phyloP scores from a whole-genome alignment of 257 asterid species.

The Marsdenia floribunda region DNA sequence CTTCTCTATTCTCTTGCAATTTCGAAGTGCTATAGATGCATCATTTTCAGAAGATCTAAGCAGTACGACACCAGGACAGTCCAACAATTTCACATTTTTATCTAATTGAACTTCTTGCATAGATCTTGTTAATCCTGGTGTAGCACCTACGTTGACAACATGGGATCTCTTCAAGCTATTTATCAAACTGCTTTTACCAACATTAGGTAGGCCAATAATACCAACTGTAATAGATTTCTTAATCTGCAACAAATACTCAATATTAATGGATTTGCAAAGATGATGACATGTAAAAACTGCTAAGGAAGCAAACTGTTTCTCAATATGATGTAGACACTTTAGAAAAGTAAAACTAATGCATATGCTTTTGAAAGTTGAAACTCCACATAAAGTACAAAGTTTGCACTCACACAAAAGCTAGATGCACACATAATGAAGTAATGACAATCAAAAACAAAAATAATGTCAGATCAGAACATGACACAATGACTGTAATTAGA shows the following conservation, averaged over 20 bases:
- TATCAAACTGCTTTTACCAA: slow-evolving; percentile 93
- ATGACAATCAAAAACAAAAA: background rate
- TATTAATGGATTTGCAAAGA: slow-evolving; percentile 10
- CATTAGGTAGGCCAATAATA: slow-evolving; percentile 93
- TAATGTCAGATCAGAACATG: background rate
- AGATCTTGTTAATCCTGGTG: slow-evolving; percentile 92
- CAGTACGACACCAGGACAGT: slow-evolving; percentile 95
- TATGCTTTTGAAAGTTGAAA: background rate
- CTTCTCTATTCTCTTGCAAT: slow-evolving; percentile 94
- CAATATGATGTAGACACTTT: no score
- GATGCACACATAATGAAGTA: background rate
- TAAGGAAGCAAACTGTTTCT: no score
- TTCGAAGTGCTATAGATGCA: slow-evolving; percentile 78
- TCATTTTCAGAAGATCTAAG: slow-evolving; percentile 71
- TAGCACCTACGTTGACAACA: slow-evolving; percentile 85
- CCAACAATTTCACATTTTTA: slow-evolving; percentile 75
- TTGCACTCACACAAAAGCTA: background rate
- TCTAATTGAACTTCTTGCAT: slow-evolving; percentile 94
- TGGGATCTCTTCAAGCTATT: slow-evolving; percentile 90
- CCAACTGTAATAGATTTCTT: slow-evolving; percentile 92
- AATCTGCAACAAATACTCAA: slow-evolving; percentile 46
- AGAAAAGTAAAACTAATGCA: background rate
- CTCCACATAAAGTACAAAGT: background rate
- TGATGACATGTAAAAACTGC: no score
- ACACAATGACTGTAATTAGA: background rate